Evolutionary conservation across 495 filamentous ascomycete species (phyloP), one percentile per base, ranked within the genome.

Genomic region (Tuber umbilicatum): DNA sequence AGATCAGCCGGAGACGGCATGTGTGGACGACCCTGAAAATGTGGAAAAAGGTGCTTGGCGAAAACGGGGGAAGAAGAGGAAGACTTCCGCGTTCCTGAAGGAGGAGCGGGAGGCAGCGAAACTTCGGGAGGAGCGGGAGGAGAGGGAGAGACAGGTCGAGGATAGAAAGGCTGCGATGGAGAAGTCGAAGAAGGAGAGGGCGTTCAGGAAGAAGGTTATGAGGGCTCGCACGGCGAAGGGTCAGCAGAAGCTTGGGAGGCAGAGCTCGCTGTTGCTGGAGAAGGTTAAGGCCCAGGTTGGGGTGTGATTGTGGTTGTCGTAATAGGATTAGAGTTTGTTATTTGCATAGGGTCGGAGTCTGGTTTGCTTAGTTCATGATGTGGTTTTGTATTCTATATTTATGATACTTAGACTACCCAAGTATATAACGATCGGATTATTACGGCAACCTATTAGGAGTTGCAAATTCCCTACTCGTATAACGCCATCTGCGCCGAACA

Each of bases 231-330:
- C 81, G 35, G 50, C 68, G 19, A 82, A 70, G 83, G 94, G 94
- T 39, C 90, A 94, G 84, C 85, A 90, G 79, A 94, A 93, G 83
- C 79, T 99, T 45, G 95, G 95, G 2, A 86, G 91, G 73, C 93
- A 97, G 86, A 93, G 94, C 74, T 87, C 87, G n/a, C 86, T 95
- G 19, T 76, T 99, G 78, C 83, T 97, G 72, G 91, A 93, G 83
- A 92, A 89, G 82, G 91, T 97, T 21, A 90, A 92, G 86, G 89
- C 86, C 79, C 81, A 82, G 68, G 76, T 86, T 71, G 81, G 86
- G 76, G 79, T 50, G 71, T 72, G 45, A 38, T 79, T 55, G 47
- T n/a, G 27, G 83, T 35, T 16, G 14, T 4, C 14, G 31, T 64
- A 64, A 5, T 64, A 3, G 55, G 55, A 64, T 64, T 64, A 27